These are phyloP conservation scores for Penicillium sp. DNA, from an alignment of 2,329 filamentous ascomycete species.

Conservation along the genomic window DNA sequence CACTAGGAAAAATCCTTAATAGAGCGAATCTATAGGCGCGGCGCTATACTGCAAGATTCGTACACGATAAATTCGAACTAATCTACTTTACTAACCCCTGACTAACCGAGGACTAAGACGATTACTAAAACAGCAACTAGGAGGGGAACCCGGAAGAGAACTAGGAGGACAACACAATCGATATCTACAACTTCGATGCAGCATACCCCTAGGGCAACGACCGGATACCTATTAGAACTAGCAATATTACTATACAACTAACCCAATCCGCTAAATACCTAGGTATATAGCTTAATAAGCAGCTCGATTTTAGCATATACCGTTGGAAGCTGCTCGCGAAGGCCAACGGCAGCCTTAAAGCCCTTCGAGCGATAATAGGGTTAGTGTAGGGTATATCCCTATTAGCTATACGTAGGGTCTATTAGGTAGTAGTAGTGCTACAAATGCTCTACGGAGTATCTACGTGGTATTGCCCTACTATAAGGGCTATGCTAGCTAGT, in stretches of 20 bases:
- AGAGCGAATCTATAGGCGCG: constrained; percentile 5
- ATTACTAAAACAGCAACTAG: too few relatives aligned
- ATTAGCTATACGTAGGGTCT: constrained; percentile 5
- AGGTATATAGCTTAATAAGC: constrained; percentile 14
- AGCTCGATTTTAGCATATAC: constrained; percentile 10
- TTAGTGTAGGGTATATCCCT: constrained; percentile 12
- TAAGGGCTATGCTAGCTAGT: background rate
- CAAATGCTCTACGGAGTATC: background rate
- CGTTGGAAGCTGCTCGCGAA: constrained; percentile 9
- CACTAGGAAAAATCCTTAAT: background rate
- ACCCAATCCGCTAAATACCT: constrained; percentile 13
- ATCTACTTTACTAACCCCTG: constrained; percentile 14
- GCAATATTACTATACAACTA: background rate
- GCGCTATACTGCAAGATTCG: constrained; percentile 11
- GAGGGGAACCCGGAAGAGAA: too few relatives aligned
- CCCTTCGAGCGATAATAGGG: constrained; percentile 2
- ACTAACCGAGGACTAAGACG: too few relatives aligned
- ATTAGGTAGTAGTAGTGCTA: constrained; percentile 3
- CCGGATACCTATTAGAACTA: background rate
- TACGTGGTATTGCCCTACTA: background rate
- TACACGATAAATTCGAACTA: constrained; percentile 14
- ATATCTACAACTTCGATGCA: background rate
- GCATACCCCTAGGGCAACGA: background rate
- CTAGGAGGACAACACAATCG: too few relatives aligned
- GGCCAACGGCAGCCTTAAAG: constrained; percentile 6